Percentiles rank a stretch among this genome's conserved stretches.
phyloP scores from a whole-genome alignment of 371 early-diverging fungal species.

The Catenaria anguillulae region DNA sequence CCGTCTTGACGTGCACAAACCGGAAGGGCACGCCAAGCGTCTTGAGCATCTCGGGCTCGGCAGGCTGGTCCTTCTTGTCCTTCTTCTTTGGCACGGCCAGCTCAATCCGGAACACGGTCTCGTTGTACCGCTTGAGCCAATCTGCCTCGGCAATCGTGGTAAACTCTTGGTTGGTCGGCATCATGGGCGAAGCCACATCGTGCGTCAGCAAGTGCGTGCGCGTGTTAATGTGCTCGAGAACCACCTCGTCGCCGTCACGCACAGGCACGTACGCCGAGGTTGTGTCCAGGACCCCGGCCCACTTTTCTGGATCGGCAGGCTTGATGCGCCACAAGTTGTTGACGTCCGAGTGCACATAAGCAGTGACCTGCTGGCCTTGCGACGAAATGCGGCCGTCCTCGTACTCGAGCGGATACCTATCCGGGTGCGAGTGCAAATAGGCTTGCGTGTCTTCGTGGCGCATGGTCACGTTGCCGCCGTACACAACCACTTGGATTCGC shows the following conservation, averaged over 20 bases:
- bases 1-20: slow-evolving; percentile 61
- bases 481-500: slow-evolving; percentile 46
- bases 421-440: slow-evolving; percentile 69
- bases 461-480: slow-evolving; percentile 61
- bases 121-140: slow-evolving; percentile 46
- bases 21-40: slow-evolving; percentile 35
- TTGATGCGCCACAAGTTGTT: slow-evolving; percentile 75
- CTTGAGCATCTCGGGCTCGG: slow-evolving; percentile 9
- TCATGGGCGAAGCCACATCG: slow-evolving; percentile 93
- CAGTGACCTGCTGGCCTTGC: slow-evolving; percentile 88
- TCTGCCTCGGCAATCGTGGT: slow-evolving; percentile 56
- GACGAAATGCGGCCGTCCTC: slow-evolving; percentile 83
- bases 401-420: slow-evolving; percentile 75
- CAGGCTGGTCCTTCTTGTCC: slow-evolving; percentile 11
- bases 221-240: slow-evolving; percentile 56
- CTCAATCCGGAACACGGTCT: slow-evolving; percentile 47
- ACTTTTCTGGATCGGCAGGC: slow-evolving; percentile 26
- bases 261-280: slow-evolving; percentile 21
- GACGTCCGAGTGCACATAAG: slow-evolving; percentile 54
- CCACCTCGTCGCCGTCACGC: slow-evolving; percentile 52
- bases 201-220: slow-evolving; percentile 67
- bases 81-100: slow-evolving; percentile 28
- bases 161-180: slow-evolving; percentile 90
- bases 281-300: not conserved
- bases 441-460: slow-evolving; percentile 54